phyloP scores from a whole-genome alignment of 352 stramenopile genomes.

The Nothophytophthora sp. region DNA sequence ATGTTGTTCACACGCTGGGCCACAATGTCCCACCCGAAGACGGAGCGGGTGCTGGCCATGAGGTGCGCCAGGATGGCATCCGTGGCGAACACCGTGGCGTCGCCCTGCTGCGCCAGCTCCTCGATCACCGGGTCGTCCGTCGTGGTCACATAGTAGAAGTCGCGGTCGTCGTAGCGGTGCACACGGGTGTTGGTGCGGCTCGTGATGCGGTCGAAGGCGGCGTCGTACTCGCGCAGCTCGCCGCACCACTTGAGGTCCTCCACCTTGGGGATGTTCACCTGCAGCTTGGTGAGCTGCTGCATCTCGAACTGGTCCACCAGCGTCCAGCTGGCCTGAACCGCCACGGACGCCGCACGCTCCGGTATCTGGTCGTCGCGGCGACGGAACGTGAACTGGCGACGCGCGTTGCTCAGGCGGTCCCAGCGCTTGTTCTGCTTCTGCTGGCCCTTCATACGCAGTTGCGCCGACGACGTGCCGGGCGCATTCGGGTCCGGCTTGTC shows the following conservation, averaged over 20 bases:
- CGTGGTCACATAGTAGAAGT: constrained; percentile 97
- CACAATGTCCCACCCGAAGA: constrained; percentile 98
- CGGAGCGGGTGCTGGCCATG: constrained; percentile 95
- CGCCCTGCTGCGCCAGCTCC: constrained; percentile 89
- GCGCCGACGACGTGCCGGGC: constrained; percentile 43
- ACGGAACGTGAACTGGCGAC: constrained; percentile 63
- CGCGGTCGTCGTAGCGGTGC: constrained; percentile 85
- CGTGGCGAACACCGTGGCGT: constrained; percentile 96
- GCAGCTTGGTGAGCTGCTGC: constrained; percentile 93
- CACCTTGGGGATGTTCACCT: constrained; percentile 84
- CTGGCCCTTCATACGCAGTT: constrained; percentile 83
- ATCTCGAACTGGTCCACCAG: constrained; percentile 97
- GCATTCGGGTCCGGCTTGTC: constrained; percentile 48
- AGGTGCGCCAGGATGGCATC: constrained; percentile 97
- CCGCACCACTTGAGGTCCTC: constrained; percentile 96
- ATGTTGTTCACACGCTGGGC: constrained; percentile 92
- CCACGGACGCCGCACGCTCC: constrained; percentile 89
- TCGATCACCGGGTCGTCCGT: constrained; percentile 97
- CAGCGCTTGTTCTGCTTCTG: constrained; percentile 89
- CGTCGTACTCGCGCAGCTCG: constrained; percentile 95
- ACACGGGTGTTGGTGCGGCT: constrained; percentile 82
- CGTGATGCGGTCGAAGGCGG: constrained; percentile 93
- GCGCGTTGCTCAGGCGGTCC: constrained; percentile 77
- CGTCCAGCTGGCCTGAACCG: constrained; percentile 91
- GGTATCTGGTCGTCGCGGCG: constrained; percentile 54